phyloP scores from a whole-genome alignment of 78 protist species.

The Dictyostelium firmibasis region DNA sequence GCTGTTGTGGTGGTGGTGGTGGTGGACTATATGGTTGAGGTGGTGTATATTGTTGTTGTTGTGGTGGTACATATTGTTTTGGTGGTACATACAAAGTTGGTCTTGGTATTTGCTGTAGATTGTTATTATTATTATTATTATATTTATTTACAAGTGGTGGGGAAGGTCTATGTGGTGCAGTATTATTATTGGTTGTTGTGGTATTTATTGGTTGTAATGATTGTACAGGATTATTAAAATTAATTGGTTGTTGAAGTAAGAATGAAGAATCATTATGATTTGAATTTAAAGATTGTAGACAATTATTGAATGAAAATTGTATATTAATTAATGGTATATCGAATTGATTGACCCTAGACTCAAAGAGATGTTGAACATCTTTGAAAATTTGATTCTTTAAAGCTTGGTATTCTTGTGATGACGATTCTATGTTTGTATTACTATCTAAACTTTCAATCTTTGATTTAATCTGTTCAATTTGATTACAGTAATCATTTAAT shows the following conservation, averaged over 20 bases:
- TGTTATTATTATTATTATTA: too few species aligned
- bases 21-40: not conserved
- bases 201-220: not conserved
- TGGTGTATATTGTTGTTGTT: not conserved
- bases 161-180: not conserved
- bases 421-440: not conserved
- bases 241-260: not conserved
- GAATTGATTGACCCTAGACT: not conserved
- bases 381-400: not conserved
- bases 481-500: not conserved
- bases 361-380: not conserved
- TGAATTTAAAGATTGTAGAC: not conserved
- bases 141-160: not conserved
- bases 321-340: constrained; percentile 16
- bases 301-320: constrained; percentile 21
- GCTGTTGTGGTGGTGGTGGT: not conserved
- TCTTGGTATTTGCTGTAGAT: not conserved
- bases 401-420: not conserved
- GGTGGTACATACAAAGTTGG: not conserved
- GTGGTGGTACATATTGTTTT: not conserved
- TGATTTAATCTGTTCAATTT: not conserved
- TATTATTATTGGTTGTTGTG: not conserved
- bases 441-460: not conserved
- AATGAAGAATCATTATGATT: not conserved
- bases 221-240: not conserved